Base-by-base conservation (phyloP, 2,329 filamentous ascomycete genomes). In the Fusarium brachygibbosum region DNA sequence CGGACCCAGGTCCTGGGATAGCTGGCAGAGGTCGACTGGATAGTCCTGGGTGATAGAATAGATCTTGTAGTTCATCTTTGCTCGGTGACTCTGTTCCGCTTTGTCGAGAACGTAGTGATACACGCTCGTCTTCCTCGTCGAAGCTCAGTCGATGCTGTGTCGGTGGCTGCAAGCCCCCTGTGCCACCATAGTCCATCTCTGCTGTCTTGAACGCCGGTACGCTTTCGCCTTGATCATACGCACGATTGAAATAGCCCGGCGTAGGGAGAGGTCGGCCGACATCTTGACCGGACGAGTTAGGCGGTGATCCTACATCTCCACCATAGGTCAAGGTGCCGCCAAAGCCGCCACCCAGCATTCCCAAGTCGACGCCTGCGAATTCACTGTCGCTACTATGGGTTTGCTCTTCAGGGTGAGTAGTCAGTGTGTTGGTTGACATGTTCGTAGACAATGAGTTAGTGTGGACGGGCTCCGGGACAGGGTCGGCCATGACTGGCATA, bases 31-130 rank as follows among this genome's bases (percentile, higher is more conserved):
- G 94, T 80, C 82, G 89, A 84, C 73, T 83, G 67, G 87, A 82
- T 76, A 94, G 88, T 38, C 93, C 93, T 19, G 94, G 94, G 74
- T 98, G 94, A 78, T 97, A 99, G 77, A 97, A 97, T 76, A 98
- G 90, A 73, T 97, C 96, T 19, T 92, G 92, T 66, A 93, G 93
- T 58, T 94, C 93, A 42, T 92, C 90, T 68, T 88, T 88, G 35
- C 82, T 80, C 2, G 90, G 89, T 29, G 90, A 92, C 37, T 93
- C 90, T 70, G 88, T 90, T 37, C 81, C 87, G 72, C 82, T 91
- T 68, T 80, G 84, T 58, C 81, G 86, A 10, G 86, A 84, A 76
- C 87, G 79, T 45, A 90, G 71, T 2, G 86, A 88, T 19, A 86
- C 85, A 16, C 84, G 86, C 78, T 98, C 96, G 71, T 98, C 96